phyloP scores from a whole-genome alignment of 148 eudicot species.

The Chenopodium formosanum region DNA sequence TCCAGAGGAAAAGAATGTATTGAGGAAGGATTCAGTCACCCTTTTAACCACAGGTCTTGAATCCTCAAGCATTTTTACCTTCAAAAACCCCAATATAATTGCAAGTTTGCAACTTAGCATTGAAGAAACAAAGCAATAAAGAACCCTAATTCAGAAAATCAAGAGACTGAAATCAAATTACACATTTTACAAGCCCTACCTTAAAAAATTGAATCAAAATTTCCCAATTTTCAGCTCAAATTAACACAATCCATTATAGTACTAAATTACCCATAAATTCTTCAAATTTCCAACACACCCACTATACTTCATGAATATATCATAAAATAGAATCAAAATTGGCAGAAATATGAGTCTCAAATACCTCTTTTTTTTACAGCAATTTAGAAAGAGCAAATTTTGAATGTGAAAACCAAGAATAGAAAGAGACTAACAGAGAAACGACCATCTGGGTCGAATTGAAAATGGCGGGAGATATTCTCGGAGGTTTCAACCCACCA shows the following conservation, averaged over 20 bases:
- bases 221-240: background rate
- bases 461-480: constrained; percentile 56
- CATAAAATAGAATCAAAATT: background rate
- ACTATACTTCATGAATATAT: background rate
- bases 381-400: background rate
- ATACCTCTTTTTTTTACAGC: background rate
- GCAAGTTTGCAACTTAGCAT: background rate
- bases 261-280: background rate
- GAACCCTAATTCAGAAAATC: background rate
- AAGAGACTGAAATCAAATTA: background rate
- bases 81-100: constrained; percentile 23
- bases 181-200: background rate
- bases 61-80: constrained; percentile 71
- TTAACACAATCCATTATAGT: background rate
- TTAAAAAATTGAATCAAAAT: background rate
- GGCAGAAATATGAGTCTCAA: background rate
- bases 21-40: constrained; percentile 73
- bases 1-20: constrained; percentile 88
- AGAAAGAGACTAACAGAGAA: constrained; percentile 48
- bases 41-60: constrained; percentile 57
- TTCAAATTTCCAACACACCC: constrained; percentile 2
- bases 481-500: constrained; percentile 81
- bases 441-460: constrained; percentile 55
- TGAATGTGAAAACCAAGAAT: background rate
- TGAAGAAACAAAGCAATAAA: background rate